Conservation (phyloP, 1,284 basidiomycete species). For the Agaricales sp. region DNA sequence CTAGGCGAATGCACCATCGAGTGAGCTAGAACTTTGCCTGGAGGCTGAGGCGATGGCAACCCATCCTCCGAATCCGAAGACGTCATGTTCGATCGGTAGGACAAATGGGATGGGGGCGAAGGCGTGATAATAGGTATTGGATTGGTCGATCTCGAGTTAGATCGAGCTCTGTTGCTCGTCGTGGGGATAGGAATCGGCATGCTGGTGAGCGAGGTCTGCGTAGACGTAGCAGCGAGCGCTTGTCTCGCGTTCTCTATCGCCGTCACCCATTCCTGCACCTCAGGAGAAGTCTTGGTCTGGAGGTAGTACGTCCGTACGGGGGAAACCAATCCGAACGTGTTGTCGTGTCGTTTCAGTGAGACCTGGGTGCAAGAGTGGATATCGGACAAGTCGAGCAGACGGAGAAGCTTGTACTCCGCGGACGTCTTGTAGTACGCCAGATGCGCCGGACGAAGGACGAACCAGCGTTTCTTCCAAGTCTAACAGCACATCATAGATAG, state of each 20-base stretch:
- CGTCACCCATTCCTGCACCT: slow-evolving; percentile 79
- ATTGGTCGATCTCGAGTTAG: slow-evolving; percentile 10
- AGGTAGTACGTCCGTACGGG: slow-evolving; percentile 90
- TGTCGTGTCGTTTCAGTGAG: slow-evolving; percentile 80
- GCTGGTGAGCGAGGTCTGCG: slow-evolving; percentile 39
- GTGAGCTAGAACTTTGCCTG: slow-evolving; percentile 31
- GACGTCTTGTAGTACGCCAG: slow-evolving; percentile 97
- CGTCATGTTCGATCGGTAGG: slow-evolving; percentile 34
- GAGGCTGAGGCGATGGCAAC: slow-evolving; percentile 26
- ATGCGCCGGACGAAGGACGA: slow-evolving; percentile 86
- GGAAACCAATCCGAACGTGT: slow-evolving; percentile 91
- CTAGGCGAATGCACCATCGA: slow-evolving; percentile 30
- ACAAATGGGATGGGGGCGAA: slow-evolving; percentile 29
- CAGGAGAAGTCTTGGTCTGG: slow-evolving; percentile 61
- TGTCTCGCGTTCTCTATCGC: slow-evolving; percentile 75
- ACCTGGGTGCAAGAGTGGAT: slow-evolving; percentile 89
- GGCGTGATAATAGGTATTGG: slow-evolving; percentile 28
- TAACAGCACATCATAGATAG: slow-evolving; percentile 21
- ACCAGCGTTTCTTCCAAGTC: slow-evolving; percentile 99
- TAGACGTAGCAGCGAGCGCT: slow-evolving; percentile 47
- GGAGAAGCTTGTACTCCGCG: slow-evolving; percentile 85
- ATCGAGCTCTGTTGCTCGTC: slow-evolving; percentile 19
- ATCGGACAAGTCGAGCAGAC: slow-evolving; percentile 81
- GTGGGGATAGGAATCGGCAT: slow-evolving; percentile 39
- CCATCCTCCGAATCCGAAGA: slow-evolving; percentile 73